Evolutionary conservation across 1,284 basidiomycete genomes (phyloP), one percentile per base, ranked within the genome.

Genomic region (Ganoderma leucocontextum): DNA sequence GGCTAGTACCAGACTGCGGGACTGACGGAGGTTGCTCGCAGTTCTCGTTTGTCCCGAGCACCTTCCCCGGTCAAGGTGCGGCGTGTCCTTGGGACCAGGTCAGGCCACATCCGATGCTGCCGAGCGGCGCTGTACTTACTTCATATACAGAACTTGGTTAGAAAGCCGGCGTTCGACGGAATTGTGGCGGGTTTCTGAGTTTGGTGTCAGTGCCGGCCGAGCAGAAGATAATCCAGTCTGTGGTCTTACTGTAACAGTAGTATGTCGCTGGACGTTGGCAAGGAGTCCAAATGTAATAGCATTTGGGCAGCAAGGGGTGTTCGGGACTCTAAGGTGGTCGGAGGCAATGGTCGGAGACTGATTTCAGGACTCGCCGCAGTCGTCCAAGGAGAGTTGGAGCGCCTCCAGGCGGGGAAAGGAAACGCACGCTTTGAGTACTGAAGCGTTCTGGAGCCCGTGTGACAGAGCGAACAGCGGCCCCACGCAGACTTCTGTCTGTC

Each of bases 61-160:
- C 77, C 75, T 80, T 80, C 73, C 68, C 80, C 39, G 77, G 77
- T 33, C 74, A 78, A 67, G 79, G 80, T 57, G 80, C 72, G 12
- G 79, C 79, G 36, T 76, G 74, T 63, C 78, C 78, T 5, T 80
- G 79, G 78, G 76, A 78, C 64, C 68, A 69, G 67, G 78, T 78
- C 41, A 67, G 76, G 63, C 10, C 15, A 4, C n/a, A 29, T 13
- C 22, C 19, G 44, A 33, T 19, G 35, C 25, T 57, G 9, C 22
- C 17, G n/a, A 38, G 33, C 7, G 36, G 6, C 12, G n/a, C 4
- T 15, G 57, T 58, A 58, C 57, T 39, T 4, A 58, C 35, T 35
- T 58, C 17, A 25, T 2, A 10, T 10, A 36, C 57, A 75, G 74
- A 74, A 75, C 65, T 58, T 75, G 41, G 60, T 66, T 15, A 73